A percentile compares a stretch with the other conserved stretches of the same genome.
Evolutionary conservation across 2,329 filamentous ascomycete species (phyloP).

Genomic region (Clarireedia homoeocarpa): DNA sequence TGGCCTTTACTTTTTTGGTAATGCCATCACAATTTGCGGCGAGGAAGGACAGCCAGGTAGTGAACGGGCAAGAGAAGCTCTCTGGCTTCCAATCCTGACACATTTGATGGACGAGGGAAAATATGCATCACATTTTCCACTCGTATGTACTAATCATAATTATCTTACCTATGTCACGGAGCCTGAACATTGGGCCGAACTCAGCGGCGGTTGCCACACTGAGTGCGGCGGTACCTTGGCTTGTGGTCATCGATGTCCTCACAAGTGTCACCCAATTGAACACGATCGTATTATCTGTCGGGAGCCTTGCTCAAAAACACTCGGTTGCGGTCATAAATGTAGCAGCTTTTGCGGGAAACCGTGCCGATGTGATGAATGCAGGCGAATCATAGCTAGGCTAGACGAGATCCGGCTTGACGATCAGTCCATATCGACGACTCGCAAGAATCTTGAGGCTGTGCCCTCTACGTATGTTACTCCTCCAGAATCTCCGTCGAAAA

Average conservation of each 20-base stretch:
- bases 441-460: not conserved
- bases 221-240: conserved; percentile 34
- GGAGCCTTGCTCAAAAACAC: conserved; percentile 16
- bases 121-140: conserved; percentile 40
- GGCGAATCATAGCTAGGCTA: not conserved
- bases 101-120: conserved; percentile 35
- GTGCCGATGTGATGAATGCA: conserved; percentile 23
- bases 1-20: conserved; percentile 81
- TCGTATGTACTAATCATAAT: conserved; percentile 55
- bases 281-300: conserved; percentile 22
- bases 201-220: conserved; percentile 44
- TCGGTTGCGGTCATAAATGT: conserved; percentile 27
- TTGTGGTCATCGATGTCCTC: conserved; percentile 26
- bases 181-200: conserved; percentile 43
- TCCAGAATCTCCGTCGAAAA: not conserved
- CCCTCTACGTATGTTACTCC: not conserved
- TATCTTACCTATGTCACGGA: conserved; percentile 43
- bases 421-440: not conserved
- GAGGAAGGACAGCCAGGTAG: conserved; percentile 11
- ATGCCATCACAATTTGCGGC: conserved; percentile 43
- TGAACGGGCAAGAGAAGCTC: conserved; percentile 16
- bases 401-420: not conserved
- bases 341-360: conserved; percentile 18
- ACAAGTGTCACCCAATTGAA: conserved; percentile 25
- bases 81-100: conserved; percentile 30